A percentile compares a stretch with the other conserved stretches of the same genome.
These are phyloP conservation scores for Ceratobasidium sp. DNA, from an alignment of 1,284 basidiomycete species.

Conservation along the genomic window DNA sequence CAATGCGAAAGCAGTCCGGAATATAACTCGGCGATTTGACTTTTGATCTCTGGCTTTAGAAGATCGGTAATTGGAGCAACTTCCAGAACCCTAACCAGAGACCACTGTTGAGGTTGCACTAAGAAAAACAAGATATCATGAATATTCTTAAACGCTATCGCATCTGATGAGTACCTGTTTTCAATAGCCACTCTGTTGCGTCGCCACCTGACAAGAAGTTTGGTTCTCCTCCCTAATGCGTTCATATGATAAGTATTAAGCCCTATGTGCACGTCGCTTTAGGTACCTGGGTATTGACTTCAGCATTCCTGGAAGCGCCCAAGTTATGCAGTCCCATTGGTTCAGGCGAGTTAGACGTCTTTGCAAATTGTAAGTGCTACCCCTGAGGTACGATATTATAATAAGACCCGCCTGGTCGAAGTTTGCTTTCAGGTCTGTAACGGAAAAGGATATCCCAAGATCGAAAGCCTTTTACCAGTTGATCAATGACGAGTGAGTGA, in stretches of 20 bases:
- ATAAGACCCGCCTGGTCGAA: constrained; percentile 3
- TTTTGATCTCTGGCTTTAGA: constrained; percentile 8
- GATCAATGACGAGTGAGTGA: no score
- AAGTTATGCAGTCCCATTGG: no score
- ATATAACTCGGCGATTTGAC: not conserved
- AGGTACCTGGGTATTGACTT: constrained; percentile 6
- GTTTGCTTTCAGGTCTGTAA: constrained; percentile 11
- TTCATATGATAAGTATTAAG: not conserved
- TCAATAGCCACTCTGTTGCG: not conserved
- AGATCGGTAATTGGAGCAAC: constrained; percentile 13
- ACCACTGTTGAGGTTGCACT: constrained; percentile 27
- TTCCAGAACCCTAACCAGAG: constrained; percentile 22
- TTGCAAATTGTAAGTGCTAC: no score
- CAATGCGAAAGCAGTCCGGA: constrained; percentile 5
- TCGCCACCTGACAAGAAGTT: not conserved
- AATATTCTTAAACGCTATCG: not conserved
- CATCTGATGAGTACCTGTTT: not conserved
- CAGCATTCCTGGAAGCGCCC: not conserved
- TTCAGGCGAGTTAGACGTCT: no score
- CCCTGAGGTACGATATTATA: no score
- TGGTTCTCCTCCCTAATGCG: not conserved
- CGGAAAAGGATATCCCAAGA: constrained; percentile 15
- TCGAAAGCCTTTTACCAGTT: constrained; percentile 15
- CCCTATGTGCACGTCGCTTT: no score
- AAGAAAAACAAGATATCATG: not conserved